These are phyloP conservation scores for Alternaria consortialis DNA, from an alignment of 2,329 filamentous ascomycete genomes.

Conservation along the genomic window DNA sequence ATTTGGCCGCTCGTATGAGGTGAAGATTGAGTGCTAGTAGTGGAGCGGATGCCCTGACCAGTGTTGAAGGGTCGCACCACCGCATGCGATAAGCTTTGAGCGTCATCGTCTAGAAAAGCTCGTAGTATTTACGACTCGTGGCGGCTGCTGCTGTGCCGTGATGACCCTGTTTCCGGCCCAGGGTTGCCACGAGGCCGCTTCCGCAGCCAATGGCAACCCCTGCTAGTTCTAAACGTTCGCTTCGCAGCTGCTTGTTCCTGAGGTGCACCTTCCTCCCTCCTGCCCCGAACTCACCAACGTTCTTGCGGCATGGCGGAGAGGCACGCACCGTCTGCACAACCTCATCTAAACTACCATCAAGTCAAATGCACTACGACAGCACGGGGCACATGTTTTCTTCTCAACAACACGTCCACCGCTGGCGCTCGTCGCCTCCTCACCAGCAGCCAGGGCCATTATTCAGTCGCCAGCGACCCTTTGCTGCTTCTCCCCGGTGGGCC, in stretches of 20 bases:
- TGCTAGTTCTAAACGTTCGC: constrained; percentile 23
- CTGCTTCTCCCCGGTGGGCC: constrained; percentile 12
- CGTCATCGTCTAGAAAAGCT: constrained; percentile 22
- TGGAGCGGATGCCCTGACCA: neutral
- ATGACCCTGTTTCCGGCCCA: constrained; percentile 16
- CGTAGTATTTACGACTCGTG: constrained; percentile 13
- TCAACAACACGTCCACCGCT: neutral
- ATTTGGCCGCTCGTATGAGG: constrained; percentile 9
- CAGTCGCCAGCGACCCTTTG: constrained; percentile 5
- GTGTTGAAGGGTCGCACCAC: constrained; percentile 9
- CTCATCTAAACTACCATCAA: neutral
- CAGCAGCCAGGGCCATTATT: constrained; percentile 2
- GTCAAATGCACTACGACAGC: neutral
- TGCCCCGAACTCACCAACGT: constrained; percentile 2
- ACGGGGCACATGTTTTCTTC: constrained; percentile 12
- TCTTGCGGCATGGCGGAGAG: constrained; percentile 1
- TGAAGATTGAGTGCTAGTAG: neutral
- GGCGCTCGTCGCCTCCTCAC: neutral
- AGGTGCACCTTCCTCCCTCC: constrained; percentile 12
- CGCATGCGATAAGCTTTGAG: constrained; percentile 13
- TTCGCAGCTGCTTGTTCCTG: constrained; percentile 23
- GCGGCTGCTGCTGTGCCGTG: constrained; percentile 10
- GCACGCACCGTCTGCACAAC: neutral
- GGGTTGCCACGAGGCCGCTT: constrained; percentile 26
- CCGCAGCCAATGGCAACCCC: constrained; percentile 18